Percentiles rank a stretch among this genome's conserved stretches.
Evolutionary conservation across 331 rosid genomes (phyloP).

Genomic region (Rosa hybrid): DNA sequence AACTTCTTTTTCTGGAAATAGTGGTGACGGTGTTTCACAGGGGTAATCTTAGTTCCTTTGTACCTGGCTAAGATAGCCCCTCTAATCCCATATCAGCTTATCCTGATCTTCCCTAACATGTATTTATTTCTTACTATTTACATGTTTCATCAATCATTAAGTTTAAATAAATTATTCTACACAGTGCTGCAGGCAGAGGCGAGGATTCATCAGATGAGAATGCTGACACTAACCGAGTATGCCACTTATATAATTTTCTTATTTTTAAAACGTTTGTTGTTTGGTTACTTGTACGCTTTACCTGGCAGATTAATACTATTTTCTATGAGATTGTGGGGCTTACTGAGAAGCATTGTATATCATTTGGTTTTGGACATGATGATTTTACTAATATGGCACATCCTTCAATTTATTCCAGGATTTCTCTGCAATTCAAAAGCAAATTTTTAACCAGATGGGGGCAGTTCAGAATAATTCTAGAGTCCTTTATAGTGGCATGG

Average conservation of each 20-base stretch:
- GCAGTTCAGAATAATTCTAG: slow-evolving; percentile 17
- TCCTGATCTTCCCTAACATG: not conserved
- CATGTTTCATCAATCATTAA: slow-evolving; percentile 12
- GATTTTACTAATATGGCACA: not conserved
- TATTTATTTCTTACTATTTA: not conserved
- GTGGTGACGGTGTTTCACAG: slow-evolving; percentile 19
- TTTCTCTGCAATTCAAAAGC: slow-evolving; percentile 26
- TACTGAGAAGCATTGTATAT: not conserved
- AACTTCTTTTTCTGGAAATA: slow-evolving; percentile 20
- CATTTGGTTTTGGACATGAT: not conserved
- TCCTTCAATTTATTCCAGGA: slow-evolving; percentile 27
- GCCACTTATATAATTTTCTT: slow-evolving; percentile 16
- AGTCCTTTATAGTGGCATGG: slow-evolving; percentile 11
- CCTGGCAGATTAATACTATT: not conserved
- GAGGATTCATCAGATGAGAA: slow-evolving; percentile 30
- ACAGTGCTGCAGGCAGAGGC: slow-evolving; percentile 36
- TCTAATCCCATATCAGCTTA: no score
- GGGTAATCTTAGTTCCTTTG: slow-evolving; percentile 29
- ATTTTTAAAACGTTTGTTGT: not conserved
- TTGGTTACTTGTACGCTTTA: not conserved
- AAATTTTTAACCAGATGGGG: slow-evolving; percentile 28
- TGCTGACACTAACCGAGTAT: slow-evolving; percentile 35
- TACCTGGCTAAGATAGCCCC: not conserved
- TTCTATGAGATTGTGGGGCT: not conserved
- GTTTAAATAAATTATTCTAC: slow-evolving; percentile 1